Base-by-base conservation (phyloP, 441 rosid genomes). In the Populus hybrid region DNA sequence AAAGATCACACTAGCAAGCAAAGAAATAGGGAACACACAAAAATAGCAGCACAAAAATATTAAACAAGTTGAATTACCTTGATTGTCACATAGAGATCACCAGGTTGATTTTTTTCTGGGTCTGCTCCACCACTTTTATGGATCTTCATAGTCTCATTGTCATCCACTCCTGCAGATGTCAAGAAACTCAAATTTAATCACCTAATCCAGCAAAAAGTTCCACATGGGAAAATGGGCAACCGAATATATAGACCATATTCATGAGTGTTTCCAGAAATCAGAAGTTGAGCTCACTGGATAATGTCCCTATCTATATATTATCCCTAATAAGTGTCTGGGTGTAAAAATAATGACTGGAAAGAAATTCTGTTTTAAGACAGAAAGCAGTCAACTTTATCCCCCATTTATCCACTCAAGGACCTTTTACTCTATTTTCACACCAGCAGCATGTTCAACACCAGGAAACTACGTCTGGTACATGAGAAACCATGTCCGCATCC, bases 91-190 rank as follows among this genome's bases (percentile, higher is more conserved):
- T 80, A 89, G 53, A 96, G 98, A 88, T 96, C 98, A 71, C 99
- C 99, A 40, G 98, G 98, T 77, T 94, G 99, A 82, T 86, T 89
- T 85, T 90, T 89, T 18, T 96, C 98, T 65, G 99, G 99, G 85
- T 96, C 99, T 21, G 97, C 97, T 72, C 99, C 99, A 73, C 99
- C 99, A 70, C 85, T 86, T 78, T 91, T 87, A 73, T 85, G 86
- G 69, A 96, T 90, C 90, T 86, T 92, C 73, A 96, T 78, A 2
- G 89, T 91, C 34, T 94, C 98, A 53, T 86, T 81, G 79, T 91
- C 85, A 83, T 94, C 96, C 77, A 94, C 94, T 72, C 99, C 99
- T 96, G 85, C 63, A 85, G 66, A 79, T 23, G 72, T 38, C 65
- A 32, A 78, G 24, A 36, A 69, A 42, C 34, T 21, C 73, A 77